Percentiles rank a stretch among this genome's conserved stretches.
These are phyloP conservation scores for Phlebopus sp. DNA, from an alignment of 1,284 basidiomycete genomes.

Conservation along the genomic window DNA sequence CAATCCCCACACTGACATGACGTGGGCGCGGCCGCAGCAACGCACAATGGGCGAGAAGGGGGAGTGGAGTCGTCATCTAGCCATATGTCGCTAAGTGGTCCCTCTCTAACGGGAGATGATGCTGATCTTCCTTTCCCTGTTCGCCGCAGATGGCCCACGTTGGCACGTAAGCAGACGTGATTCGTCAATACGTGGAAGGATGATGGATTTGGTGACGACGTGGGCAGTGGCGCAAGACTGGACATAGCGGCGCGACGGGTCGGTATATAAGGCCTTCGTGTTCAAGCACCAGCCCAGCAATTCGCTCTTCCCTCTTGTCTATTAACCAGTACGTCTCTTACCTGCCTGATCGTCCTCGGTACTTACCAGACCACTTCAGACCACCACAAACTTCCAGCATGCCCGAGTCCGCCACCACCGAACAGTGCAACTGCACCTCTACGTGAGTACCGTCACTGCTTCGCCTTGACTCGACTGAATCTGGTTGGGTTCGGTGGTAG, in stretches of 20 bases:
- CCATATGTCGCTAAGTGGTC: not conserved
- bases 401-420: conserved; percentile 1
- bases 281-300: not conserved
- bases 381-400: not conserved
- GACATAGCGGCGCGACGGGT: not conserved
- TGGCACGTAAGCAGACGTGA: no score
- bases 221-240: not conserved
- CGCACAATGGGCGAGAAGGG: not conserved
- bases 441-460: conserved; percentile 2
- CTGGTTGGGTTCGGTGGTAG: not conserved
- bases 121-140: not conserved
- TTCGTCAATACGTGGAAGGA: no score
- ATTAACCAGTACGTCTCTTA: not conserved
- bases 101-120: not conserved
- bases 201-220: no score
- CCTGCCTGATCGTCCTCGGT: not conserved
- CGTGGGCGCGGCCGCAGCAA: not conserved
- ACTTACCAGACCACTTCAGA: not conserved
- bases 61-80: not conserved
- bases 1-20: not conserved
- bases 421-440: conserved; percentile 4
- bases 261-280: not conserved
- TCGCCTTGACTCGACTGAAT: conserved; percentile 1
- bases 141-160: no score
- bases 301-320: not conserved